A percentile compares a stretch with the other conserved stretches of the same genome.
Conservation (phyloP, 768 basidiomycete genomes). For the Psilocybe subaeruginosa region DNA sequence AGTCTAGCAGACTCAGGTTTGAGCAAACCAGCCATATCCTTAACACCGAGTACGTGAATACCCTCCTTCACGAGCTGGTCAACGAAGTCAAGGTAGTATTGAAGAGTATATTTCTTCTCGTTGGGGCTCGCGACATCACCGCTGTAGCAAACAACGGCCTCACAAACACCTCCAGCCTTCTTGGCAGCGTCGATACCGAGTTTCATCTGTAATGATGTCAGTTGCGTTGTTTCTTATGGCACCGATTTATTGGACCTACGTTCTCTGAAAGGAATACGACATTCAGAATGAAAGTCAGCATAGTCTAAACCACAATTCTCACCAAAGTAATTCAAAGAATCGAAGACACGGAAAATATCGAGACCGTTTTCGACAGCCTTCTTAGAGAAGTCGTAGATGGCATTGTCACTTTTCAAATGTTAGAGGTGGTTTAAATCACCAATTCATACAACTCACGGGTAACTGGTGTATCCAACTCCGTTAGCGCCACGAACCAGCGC, state of each 20-base stretch:
- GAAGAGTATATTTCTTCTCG: slow-evolving; percentile 95
- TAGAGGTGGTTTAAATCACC: slow-evolving; percentile 2
- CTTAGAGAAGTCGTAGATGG: slow-evolving; percentile 99
- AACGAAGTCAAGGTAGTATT: slow-evolving; percentile 97
- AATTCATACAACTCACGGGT: slow-evolving; percentile 66
- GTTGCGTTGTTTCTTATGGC: background rate
- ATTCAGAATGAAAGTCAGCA: background rate
- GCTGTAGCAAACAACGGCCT: slow-evolving; percentile 97
- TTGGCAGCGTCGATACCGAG: slow-evolving; percentile 99
- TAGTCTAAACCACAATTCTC: slow-evolving; percentile 29
- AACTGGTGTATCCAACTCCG: slow-evolving; percentile 98
- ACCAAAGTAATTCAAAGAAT: slow-evolving; percentile 99
- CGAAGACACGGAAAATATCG: slow-evolving; percentile 99
- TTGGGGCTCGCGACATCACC: slow-evolving; percentile 95
- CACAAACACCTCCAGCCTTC: slow-evolving; percentile 98
- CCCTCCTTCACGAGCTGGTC: slow-evolving; percentile 92
- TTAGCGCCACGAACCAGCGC: slow-evolving; percentile 98
- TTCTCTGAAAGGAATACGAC: slow-evolving; percentile 54
- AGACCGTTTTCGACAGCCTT: slow-evolving; percentile 99
- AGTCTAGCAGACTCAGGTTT: slow-evolving; percentile 93
- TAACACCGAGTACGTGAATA: slow-evolving; percentile 95
- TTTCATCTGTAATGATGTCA: slow-evolving; percentile 65
- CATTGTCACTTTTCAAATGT: slow-evolving; percentile 74
- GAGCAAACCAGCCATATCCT: slow-evolving; percentile 98
- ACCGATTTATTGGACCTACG: slow-evolving; percentile 38